A percentile compares a stretch with the other conserved stretches of the same genome.
These are phyloP conservation scores for Helianthus tuberosus DNA, from an alignment of 129 eudicot genomes.

Conservation along the genomic window DNA sequence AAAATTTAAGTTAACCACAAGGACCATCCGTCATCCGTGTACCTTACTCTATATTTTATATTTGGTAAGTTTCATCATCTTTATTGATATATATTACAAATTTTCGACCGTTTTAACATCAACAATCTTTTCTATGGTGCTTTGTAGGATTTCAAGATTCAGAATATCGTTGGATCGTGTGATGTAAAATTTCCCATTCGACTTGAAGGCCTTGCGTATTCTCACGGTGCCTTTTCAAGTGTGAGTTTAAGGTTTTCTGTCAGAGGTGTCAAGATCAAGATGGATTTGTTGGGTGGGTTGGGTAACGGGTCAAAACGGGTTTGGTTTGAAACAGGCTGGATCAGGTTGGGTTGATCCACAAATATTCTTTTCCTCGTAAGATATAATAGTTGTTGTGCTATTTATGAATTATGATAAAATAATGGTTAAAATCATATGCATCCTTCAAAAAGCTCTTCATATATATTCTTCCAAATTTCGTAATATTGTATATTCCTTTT, in stretches of 20 bases:
- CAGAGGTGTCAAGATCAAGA: neutral
- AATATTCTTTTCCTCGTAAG: neutral
- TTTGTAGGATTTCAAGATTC: conserved; percentile 81
- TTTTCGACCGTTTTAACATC: neutral
- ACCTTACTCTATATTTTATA: too few relatives aligned
- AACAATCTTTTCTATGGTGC: neutral
- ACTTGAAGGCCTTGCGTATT: conserved; percentile 80
- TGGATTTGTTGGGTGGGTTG: neutral
- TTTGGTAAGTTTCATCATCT: neutral
- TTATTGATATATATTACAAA: neutral
- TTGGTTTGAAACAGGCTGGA: neutral
- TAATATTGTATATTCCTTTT: neutral
- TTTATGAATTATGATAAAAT: neutral
- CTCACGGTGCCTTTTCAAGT: conserved; percentile 88
- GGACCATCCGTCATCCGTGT: too few relatives aligned
- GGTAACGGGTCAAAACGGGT: neutral
- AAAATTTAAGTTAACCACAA: too few relatives aligned
- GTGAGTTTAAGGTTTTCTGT: conserved; percentile 44
- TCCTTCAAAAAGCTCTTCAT: neutral
- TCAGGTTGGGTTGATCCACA: neutral
- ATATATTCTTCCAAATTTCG: neutral
- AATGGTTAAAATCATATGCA: neutral
- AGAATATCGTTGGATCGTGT: conserved; percentile 90
- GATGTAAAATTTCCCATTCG: conserved; percentile 91
- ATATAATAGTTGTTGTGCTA: neutral